Percentiles rank a stretch among this genome's conserved stretches.
phyloP scores from a whole-genome alignment of 306 rosid species.

The cucumber (Cucumis sativus) region DNA sequence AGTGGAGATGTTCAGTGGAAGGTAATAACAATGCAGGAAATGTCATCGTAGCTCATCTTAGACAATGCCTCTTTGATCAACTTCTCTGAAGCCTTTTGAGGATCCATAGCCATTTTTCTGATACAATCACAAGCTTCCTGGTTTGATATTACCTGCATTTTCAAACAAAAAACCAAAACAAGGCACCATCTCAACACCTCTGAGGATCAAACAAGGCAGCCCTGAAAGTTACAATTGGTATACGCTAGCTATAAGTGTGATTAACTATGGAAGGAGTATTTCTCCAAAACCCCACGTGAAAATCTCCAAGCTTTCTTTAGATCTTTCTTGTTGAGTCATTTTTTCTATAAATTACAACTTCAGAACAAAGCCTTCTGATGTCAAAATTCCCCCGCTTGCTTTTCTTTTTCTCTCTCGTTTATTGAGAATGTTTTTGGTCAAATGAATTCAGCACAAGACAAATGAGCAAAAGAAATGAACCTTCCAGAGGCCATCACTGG shows the following conservation, averaged over 20 bases:
- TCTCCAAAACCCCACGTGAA: not conserved
- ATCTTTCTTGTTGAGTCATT: not conserved
- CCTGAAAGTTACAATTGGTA: not conserved
- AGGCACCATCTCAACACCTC: not conserved
- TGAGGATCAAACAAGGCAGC: not conserved
- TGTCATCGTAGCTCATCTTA: slow-evolving; percentile 36
- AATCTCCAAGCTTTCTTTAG: not conserved
- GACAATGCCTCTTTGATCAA: slow-evolving; percentile 28
- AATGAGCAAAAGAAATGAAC: slow-evolving; percentile 7
- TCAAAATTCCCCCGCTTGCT: not conserved
- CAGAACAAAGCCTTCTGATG: not conserved
- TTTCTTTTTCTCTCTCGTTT: not conserved
- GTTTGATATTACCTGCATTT: slow-evolving; percentile 49
- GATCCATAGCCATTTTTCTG: slow-evolving; percentile 22
- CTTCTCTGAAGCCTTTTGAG: slow-evolving; percentile 33
- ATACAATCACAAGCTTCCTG: slow-evolving; percentile 47
- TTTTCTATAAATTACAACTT: not conserved
- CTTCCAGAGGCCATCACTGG: slow-evolving; percentile 42
- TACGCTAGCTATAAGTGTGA: not conserved
- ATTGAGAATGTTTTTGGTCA: not conserved
- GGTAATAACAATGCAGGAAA: slow-evolving; percentile 47
- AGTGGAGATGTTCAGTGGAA: slow-evolving; percentile 18
- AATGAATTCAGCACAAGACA: not conserved
- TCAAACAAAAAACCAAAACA: not conserved
- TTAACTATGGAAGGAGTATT: not conserved